Base-by-base conservation (phyloP, 176 grass and related monocot genomes). In the Calamus simplicifolius region DNA sequence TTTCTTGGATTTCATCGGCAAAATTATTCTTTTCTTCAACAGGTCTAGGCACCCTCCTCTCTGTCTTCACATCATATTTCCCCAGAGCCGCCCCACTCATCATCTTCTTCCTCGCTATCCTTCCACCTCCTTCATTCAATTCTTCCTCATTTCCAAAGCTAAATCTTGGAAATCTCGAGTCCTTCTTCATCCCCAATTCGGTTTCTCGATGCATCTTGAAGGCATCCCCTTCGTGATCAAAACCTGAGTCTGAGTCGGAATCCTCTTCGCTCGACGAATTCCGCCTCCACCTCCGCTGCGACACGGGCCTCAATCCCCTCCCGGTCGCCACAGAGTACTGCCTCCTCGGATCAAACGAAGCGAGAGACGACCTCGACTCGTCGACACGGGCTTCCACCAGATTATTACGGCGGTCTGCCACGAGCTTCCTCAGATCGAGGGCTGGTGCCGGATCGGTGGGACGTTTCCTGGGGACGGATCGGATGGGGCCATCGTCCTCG, bases 401-500 rank as follows among this genome's bases (percentile, higher is more conserved):
- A n/a, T 30, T 74, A n/a, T 30, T 74, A 16, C 5, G 49, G 21
- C 68, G 51, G 18, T 18, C 12, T 6, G 58, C 28, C 1, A 59
- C 61, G 18, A 75, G 50, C 29, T 63, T 84, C 21, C 29, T 68
- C 7, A 68, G 52, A 68, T 68, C 65, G 18, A 35, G 52, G 17
- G 65, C 28, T 51, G 65, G 65, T 18, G 21, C n/a, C 25, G 65
- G 54, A 19, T 29, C 28, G 5, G 28, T 14, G 25, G 28, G n/a
- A 56, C 18, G 65, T 16, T 51, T 29, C 48, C 31, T 51, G 19
- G 28, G 52, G 73, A 63, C 25, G 0, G 29, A 13, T 5, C 62
- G 70, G 57, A 96, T 50, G 27, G 91, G 80, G 0, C 83, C 91
- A 70, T 90, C 86, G 67, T 96, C 91, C 16, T 87, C 54, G 80